Evolutionary conservation across 1,284 basidiomycete species (phyloP), one percentile per base, ranked within the genome.

Genomic region (Cerioporus squamosus): DNA sequence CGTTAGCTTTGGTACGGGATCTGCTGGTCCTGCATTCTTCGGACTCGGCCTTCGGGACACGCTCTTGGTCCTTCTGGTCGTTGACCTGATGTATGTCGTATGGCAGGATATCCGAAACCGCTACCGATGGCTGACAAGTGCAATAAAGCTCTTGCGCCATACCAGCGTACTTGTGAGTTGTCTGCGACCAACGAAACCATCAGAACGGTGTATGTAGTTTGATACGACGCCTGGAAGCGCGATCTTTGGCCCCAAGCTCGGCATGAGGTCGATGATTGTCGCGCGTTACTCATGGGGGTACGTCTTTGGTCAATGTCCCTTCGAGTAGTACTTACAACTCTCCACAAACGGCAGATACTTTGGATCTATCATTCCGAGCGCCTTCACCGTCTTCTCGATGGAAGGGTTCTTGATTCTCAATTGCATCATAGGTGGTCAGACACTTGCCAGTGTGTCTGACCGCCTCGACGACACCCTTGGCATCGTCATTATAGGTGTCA

Each of bases 401-500:
- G 77, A 90, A 69, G 89, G 90, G 0, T 93, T 86, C 74, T 76
- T 90, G 54, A 83, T 91, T 51, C 74, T 95, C 51, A 90, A 90
- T 65, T 85, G 82, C 51, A 92, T 94, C 66, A 79, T 91, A 49
- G 91, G 88, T 6, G 91, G 90, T 0, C 90, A 93, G 69, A 84
- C 85, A 1, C 74, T 93, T 39, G 82, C 85, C 2, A 83, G 87
- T 46, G 84, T 88, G 3, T 87, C 83, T 44, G 70, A 72, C 33
- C 77, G 76, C 57, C 67, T 86, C 8, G 66, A 81, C 60, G 81
- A 79, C 47, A 82, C 82, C 0, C 59, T 91, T 2, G 93, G 93
- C 0, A 94, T 95, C 57, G 87, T 92, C 18, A 88, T 95, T 54
- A 88, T 94, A 23, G 78, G 85, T 4, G 60, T 90, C 26, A 81